Evolutionary conservation across 352 stramenopile genomes (phyloP), one percentile per base, ranked within the genome.

Genomic region (Phytopythium boreale): DNA sequence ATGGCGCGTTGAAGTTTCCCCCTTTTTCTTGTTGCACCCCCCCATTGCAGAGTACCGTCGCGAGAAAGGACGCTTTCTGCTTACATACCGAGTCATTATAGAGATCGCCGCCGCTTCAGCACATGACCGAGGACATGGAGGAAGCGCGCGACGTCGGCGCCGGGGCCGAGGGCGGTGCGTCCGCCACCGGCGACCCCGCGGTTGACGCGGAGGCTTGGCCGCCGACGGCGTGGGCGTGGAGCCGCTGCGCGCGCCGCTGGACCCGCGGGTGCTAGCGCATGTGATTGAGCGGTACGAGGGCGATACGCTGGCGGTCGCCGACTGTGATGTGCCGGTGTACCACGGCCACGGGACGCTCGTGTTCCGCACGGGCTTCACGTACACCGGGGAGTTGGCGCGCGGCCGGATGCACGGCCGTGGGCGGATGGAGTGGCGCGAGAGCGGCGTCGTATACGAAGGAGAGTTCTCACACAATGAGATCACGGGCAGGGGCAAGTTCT

Each of bases 381-480:
- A 95, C 71, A 59, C 63, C 15, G 90, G 90, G 0, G 61, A 62
- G 26, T 96, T 95, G 64, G 29, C 69, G 11, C 62, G 77, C 41
- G 87, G 90, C 4, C 75, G 84, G 17, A 89, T 94, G 74, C 87
- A 97, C 57, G 90, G 90, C 17, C 64, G 64, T 9, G 90, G 90
- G 6, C 71, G 67, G 22, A 83, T 96, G 20, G 71, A 80, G 27
- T 96, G 86, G 83, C 62, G 63, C 6, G 52, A 22, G 1, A 80
- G 66, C 46, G 79, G 82, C 27, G 76, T 89, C 9, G 61, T 72
- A 27, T 96, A 93, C 61, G 83, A 91, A 60, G 88, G 87, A 15
- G 76, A 81, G 12, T 84, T 94, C 63, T 66, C 79, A 0, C 76
- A 88, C 61, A 96, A 95, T 50, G 76, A 86, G 52, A 82, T 95